Evolutionary conservation across 768 basidiomycete genomes (phyloP).

Genomic region (Hericium alpestre): DNA sequence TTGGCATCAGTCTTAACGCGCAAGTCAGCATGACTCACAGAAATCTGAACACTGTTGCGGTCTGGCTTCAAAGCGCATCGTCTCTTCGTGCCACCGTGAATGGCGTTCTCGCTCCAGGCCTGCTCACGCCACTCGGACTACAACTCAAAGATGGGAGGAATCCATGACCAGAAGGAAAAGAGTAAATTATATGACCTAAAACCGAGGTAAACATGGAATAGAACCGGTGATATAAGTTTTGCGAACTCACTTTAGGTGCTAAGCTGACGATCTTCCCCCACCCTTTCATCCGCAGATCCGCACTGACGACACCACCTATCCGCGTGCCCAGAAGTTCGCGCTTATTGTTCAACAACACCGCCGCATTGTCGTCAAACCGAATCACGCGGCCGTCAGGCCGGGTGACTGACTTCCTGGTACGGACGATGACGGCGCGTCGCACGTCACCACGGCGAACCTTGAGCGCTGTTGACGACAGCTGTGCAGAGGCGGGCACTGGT

Average conservation of each 20-base stretch:
- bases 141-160: too few species aligned
- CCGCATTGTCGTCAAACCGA: slow-evolving; percentile 95
- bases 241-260: slow-evolving; percentile 69
- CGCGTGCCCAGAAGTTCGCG: slow-evolving; percentile 91
- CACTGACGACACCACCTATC: slow-evolving; percentile 88
- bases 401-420: slow-evolving; percentile 77
- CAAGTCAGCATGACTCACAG: too few species aligned
- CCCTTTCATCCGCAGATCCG: slow-evolving; percentile 80
- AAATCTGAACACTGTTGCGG: too few species aligned
- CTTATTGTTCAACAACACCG: slow-evolving; percentile 89
- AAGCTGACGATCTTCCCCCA: slow-evolving; percentile 92
- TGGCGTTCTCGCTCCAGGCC: too few species aligned
- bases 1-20: too few species aligned
- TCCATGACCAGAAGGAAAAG: too few species aligned
- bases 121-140: too few species aligned
- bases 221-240: too few species aligned
- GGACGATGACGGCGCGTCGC: slow-evolving; percentile 89
- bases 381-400: slow-evolving; percentile 83
- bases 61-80: too few species aligned
- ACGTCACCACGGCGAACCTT: slow-evolving; percentile 93
- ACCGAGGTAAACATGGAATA: not conserved
- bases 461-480: slow-evolving; percentile 64
- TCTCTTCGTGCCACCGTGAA: too few species aligned
- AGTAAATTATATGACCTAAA: not conserved
- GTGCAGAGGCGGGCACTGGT: slow-evolving; percentile 58